Evolutionary conservation across 2,329 filamentous ascomycete species (phyloP).

Genomic region (Plenodomus biglobosus): DNA sequence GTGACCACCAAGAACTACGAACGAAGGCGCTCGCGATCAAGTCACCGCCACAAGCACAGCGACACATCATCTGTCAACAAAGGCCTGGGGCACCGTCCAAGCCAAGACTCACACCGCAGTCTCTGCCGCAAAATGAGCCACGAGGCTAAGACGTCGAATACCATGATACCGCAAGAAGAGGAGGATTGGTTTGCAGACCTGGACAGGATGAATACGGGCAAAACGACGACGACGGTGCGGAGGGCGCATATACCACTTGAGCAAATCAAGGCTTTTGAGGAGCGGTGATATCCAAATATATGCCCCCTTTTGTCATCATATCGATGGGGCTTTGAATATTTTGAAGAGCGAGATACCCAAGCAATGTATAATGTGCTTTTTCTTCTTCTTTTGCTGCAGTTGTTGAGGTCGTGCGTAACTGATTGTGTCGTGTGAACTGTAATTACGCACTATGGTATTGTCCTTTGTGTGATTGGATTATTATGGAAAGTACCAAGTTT

Average conservation of each 20-base stretch:
- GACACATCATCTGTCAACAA: slow-evolving; percentile 13
- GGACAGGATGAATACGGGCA: slow-evolving; percentile 13
- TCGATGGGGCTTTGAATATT: no score
- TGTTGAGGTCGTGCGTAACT: no score
- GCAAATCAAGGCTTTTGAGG: slow-evolving; percentile 7
- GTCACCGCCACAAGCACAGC: slow-evolving; percentile 12
- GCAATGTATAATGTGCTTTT: neutral
- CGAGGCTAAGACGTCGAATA: slow-evolving; percentile 2
- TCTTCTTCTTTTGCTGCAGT: neutral
- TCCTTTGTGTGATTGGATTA: no score
- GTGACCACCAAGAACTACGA: slow-evolving; percentile 15
- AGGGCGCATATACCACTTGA: slow-evolving; percentile 7
- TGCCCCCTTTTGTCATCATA: no score
- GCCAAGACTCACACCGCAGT: slow-evolving; percentile 31
- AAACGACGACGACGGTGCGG: slow-evolving; percentile 15
- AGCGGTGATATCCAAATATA: neutral
- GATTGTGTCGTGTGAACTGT: no score
- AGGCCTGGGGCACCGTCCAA: slow-evolving; percentile 17
- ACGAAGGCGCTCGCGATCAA: slow-evolving; percentile 1
- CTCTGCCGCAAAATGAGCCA: slow-evolving; percentile 14
- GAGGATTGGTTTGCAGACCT: slow-evolving; percentile 25
- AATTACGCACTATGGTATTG: no score
- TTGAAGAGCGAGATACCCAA: no score
- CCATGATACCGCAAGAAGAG: slow-evolving; percentile 8
- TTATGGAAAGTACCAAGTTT: no score